Percentiles rank a stretch among this genome's conserved stretches.
phyloP scores from a whole-genome alignment of 2,329 filamentous ascomycete species.

The Alternaria triticimaculans region DNA sequence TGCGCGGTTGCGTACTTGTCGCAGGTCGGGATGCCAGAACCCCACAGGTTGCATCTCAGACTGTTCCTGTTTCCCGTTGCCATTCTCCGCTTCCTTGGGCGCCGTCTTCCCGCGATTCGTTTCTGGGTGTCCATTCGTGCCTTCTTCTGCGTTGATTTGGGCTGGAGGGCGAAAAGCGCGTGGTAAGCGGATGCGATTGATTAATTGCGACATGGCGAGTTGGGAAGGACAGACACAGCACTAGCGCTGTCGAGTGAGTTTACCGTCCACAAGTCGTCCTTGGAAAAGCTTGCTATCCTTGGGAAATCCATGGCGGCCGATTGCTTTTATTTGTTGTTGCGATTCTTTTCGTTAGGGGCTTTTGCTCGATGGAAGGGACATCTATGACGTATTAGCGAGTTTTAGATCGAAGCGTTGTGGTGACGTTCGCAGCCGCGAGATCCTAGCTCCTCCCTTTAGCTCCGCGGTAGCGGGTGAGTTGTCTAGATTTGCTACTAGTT shows the following conservation, averaged over 20 bases:
- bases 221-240: not conserved
- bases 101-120: conserved; percentile 10
- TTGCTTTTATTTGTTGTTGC: conserved; percentile 8
- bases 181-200: conserved; percentile 11
- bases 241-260: not conserved
- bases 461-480: not conserved
- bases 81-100: conserved; percentile 14
- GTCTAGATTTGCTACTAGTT: not conserved
- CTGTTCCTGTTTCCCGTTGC: conserved; percentile 14
- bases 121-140: conserved; percentile 12
- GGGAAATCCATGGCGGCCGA: conserved; percentile 9
- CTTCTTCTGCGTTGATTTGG: conserved; percentile 15
- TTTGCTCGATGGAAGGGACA: not conserved
- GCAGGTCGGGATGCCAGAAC: conserved; percentile 54
- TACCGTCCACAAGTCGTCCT: not conserved
- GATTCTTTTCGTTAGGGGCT: not conserved
- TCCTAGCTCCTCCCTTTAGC: not conserved
- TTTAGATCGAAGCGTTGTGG: conserved; percentile 3
- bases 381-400: conserved; percentile 14
- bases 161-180: conserved; percentile 17
- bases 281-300: conserved; percentile 2
- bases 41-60: conserved; percentile 49
- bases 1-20: conserved; percentile 49
- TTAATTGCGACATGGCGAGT: not conserved
- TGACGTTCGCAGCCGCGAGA: conserved; percentile 12